These are phyloP conservation scores for Russula earlei DNA, from an alignment of 768 basidiomycete genomes.

Conservation along the genomic window DNA sequence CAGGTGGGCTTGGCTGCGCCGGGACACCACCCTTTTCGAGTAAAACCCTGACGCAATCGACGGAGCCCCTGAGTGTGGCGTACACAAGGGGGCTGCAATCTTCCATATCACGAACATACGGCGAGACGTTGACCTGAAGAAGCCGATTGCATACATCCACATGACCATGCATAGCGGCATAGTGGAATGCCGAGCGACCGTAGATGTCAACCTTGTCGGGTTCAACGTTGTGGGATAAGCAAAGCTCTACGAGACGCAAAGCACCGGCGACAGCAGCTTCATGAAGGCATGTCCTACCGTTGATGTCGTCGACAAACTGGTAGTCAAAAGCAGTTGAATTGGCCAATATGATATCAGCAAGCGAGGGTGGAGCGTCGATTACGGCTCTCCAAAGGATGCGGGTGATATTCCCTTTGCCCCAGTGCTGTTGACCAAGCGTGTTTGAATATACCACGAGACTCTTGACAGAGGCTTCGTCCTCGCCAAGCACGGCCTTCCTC, in stretches of 20 bases:
- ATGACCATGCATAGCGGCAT: conserved; percentile 91
- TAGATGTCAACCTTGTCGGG: conserved; percentile 77
- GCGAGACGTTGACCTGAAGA: conserved; percentile 55
- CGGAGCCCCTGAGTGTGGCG: conserved; percentile 78
- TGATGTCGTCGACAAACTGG: conserved; percentile 91
- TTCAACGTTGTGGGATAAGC: conserved; percentile 63
- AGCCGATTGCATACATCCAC: conserved; percentile 64
- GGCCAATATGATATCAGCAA: conserved; percentile 65
- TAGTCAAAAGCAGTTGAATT: conserved; percentile 76
- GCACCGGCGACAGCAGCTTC: conserved; percentile 85
- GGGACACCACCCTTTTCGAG: conserved; percentile 61
- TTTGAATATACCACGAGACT: conserved; percentile 68
- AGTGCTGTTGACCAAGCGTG: conserved; percentile 48
- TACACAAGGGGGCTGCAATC: conserved; percentile 93
- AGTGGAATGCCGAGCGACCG: conserved; percentile 89
- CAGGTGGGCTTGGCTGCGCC: conserved; percentile 45
- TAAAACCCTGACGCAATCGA: conserved; percentile 76
- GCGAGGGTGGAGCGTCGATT: conserved; percentile 64
- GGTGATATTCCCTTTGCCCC: conserved; percentile 60
- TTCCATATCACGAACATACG: conserved; percentile 77
- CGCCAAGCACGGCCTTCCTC: conserved; percentile 59
- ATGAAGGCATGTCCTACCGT: conserved; percentile 87
- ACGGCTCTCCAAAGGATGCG: conserved; percentile 94
- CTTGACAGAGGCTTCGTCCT: conserved; percentile 49
- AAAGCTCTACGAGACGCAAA: conserved; percentile 66